Evolutionary conservation across 2,329 filamentous ascomycete genomes (phyloP), one percentile per base, ranked within the genome.

Genomic region (Xylariaceae sp.): DNA sequence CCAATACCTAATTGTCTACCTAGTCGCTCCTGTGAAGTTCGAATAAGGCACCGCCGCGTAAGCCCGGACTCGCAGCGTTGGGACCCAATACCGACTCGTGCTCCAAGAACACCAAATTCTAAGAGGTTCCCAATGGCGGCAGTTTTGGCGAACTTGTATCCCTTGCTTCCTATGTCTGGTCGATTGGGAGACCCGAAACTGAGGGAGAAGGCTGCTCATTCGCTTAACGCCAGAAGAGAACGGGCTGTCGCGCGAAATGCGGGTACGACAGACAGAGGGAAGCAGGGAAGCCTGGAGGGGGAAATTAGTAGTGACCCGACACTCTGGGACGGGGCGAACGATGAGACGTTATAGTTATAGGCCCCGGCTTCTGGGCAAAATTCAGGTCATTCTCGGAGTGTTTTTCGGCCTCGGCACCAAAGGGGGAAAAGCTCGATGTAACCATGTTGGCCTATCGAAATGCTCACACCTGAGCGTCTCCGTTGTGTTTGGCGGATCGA

Each of bases 301-400:
- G 46, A 60, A 60, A 60, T 58, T 60, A 44, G 21, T 37, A 48
- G 23, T 42, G 54, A 62, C 60, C 60, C 60, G 57, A 58, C 54
- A 62, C 47, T 52, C 52, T 62, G 60, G 60, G 60, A 60, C 52
- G 48, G 57, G 46, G 45, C 37, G 51, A 44, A 52, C 57, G 57
- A 50, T 60, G 57, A 60, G 57, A 62, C 45, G 48, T 44, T 9
- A 14, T 40, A 53, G 40, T 44, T 54, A 50, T 45, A 55, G 45
- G 48, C 20, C 44, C 20, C 43, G 54, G 26, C 16, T 47, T 44
- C 50, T 37, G 48, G 44, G 32, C 48, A 50, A n/a, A 48, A 18
- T 44, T 40, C 54, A 57, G 60, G 54, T 50, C 54, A 43, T 54
- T 52, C 20, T 55, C 54, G 60, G 57, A 54, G 52, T 58, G 52